These are phyloP conservation scores for Pleurozium schreberi DNA, from an alignment of 225 moss, liverwort and hornwort genomes.

Conservation along the genomic window DNA sequence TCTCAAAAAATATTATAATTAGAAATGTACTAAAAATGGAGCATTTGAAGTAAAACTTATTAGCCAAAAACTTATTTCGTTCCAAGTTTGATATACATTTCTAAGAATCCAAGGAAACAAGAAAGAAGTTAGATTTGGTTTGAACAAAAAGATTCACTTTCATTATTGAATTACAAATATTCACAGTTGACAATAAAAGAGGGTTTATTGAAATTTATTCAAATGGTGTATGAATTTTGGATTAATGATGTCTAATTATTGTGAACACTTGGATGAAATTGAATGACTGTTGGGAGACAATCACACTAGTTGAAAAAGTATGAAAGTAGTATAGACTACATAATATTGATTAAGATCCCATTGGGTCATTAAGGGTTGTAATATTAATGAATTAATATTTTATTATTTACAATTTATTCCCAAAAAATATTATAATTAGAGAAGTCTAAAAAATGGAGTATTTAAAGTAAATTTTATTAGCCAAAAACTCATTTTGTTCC, in stretches of 20 bases:
- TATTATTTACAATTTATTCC: too few species aligned
- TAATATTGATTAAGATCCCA: not conserved
- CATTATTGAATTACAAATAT: not conserved
- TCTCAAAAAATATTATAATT: not conserved
- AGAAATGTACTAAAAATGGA: not conserved
- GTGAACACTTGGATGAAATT: not conserved
- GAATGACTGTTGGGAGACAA: not conserved
- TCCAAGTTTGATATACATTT: not conserved
- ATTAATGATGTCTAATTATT: too few species aligned
- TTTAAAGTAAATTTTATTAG: too few species aligned
- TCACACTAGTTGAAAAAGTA: not conserved
- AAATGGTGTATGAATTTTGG: not conserved
- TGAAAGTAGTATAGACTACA: not conserved
- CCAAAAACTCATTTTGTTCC: too few species aligned
- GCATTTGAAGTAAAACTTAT: not conserved
- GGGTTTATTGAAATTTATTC: not conserved
- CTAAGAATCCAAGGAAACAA: not conserved
- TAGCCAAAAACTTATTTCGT: too few species aligned
- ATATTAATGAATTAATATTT: too few species aligned
- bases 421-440: too few species aligned
- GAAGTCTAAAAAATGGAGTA: too few species aligned
- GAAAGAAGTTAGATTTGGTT: not conserved
- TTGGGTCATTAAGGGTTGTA: too few species aligned
- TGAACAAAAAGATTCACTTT: not conserved
- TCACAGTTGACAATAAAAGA: not conserved